Conservation (phyloP, 2,329 filamentous ascomycete species). For the Calonectria honghensis region DNA sequence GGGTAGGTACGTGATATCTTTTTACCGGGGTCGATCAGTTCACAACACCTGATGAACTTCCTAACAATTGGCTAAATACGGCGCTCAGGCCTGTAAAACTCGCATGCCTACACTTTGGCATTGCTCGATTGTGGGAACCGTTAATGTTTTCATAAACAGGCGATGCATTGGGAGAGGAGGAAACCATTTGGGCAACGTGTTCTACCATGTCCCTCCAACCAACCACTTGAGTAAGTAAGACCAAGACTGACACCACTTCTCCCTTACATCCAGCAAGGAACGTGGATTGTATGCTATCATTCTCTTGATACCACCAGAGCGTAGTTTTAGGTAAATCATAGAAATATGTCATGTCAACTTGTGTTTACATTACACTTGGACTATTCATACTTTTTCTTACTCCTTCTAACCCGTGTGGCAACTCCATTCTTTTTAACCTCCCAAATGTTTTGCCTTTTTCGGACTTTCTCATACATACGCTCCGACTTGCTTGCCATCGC, state of each 20-base stretch:
- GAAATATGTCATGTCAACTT: neutral
- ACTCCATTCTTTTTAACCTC: conserved; percentile 13
- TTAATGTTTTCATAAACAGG: too few relatives aligned
- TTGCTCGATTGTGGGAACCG: too few relatives aligned
- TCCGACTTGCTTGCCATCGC: conserved; percentile 16
- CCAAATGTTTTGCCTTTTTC: conserved; percentile 22
- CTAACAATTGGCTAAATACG: neutral
- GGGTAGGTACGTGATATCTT: conserved; percentile 43
- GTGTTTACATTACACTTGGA: conserved; percentile 20
- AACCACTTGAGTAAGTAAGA: neutral
- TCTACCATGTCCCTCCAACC: neutral
- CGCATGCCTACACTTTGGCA: neutral
- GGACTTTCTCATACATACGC: conserved; percentile 24
- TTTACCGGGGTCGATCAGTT: conserved; percentile 42
- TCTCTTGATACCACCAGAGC: neutral
- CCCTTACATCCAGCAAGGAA: neutral
- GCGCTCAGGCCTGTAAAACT: neutral
- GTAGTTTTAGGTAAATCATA: neutral
- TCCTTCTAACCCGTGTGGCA: conserved; percentile 4
- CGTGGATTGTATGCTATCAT: neutral
- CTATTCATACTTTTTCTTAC: conserved; percentile 21
- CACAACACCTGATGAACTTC: neutral
- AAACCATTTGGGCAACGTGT: neutral
- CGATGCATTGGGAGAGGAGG: too few relatives aligned
- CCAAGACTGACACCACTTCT: neutral